Evolutionary conservation across 345 rosid genomes (phyloP), one percentile per base, ranked within the genome.

Genomic region (Litchi chinensis): DNA sequence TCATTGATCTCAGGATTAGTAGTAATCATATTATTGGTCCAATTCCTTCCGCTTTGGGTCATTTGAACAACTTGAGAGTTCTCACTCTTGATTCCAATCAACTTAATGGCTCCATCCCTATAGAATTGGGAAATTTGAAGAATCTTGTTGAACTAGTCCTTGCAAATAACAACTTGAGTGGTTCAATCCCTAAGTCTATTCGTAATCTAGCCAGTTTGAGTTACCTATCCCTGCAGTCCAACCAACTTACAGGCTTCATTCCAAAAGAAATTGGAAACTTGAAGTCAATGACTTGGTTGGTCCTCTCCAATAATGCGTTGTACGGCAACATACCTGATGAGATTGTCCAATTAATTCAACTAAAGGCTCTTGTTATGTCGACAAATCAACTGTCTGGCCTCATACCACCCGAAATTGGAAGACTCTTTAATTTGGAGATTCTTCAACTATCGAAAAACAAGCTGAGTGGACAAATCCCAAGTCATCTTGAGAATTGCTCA

Each of bases 401-500:
- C 28, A 62, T 74, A 48, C 79, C 75, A 5, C 26, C 16, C 1
- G 37, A 62, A 21, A 59, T 74, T 54, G 76, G 76, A 72, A 41
- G 67, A 5, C 59, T 80, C 21, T 10, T 7, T 44, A 50, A 15
- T 10, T 68, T 70, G 1, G 0, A 0, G 10, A 0, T n/a, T 44
- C 54, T 80, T 40, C 8, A 75, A 6, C 76, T 80, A 48, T 26
- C 72, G 0, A 1, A 12, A 15, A 70, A 77, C 66, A 40, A 69
- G 3, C 15, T 77, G 18, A 18, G 26, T 26, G 80, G 80, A 40
- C 15, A 60, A 18, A 41, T 77, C 1, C 80, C 75, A 50, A 56
- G n/a, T 7, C 46, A 39, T 37, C 46, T 66, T 6, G 46, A 66
- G n/a, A 28, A 66, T 32, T 66, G 22, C 10, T 39, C 21, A 9